These are phyloP conservation scores for Physaria fendleri DNA, from an alignment of 345 rosid genomes.

Conservation along the genomic window DNA sequence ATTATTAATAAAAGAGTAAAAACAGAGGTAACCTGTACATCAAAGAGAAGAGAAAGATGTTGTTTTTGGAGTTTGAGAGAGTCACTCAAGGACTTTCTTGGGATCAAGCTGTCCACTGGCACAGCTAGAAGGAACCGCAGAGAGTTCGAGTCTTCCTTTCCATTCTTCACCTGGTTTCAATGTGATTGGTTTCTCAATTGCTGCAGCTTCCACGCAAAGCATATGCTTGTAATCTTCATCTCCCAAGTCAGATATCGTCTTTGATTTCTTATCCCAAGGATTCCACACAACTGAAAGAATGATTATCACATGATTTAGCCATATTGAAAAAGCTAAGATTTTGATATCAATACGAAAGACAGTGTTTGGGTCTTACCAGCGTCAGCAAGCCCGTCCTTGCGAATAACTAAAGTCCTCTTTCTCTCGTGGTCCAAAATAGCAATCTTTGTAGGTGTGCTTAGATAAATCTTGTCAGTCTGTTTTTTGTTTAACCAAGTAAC, in stretches of 20 bases:
- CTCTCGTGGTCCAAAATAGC: slow-evolving; percentile 92
- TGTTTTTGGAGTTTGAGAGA: slow-evolving; percentile 20
- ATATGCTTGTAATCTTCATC: slow-evolving; percentile 92
- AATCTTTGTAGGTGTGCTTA: slow-evolving; percentile 83
- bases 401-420: slow-evolving; percentile 88
- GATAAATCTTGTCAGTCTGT: slow-evolving; percentile 75
- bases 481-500: slow-evolving; percentile 13
- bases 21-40: slow-evolving; percentile 11
- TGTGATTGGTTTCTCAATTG: slow-evolving; percentile 70
- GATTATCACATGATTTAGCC: background rate
- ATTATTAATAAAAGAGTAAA: too few species aligned
- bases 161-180: slow-evolving; percentile 93
- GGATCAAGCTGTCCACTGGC: slow-evolving; percentile 98
- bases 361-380: slow-evolving; percentile 55
- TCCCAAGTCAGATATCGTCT: slow-evolving; percentile 78
- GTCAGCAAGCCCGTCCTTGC: slow-evolving; percentile 96
- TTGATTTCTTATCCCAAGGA: slow-evolving; percentile 95
- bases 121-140: slow-evolving; percentile 88
- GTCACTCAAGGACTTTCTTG: slow-evolving; percentile 53
- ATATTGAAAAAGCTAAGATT: background rate
- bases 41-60: background rate
- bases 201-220: slow-evolving; percentile 95
- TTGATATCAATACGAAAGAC: background rate
- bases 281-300: slow-evolving; percentile 83
- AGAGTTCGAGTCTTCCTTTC: slow-evolving; percentile 87